A percentile compares a stretch with the other conserved stretches of the same genome.
Conservation (phyloP, 2,329 filamentous ascomycete genomes). For the Botrytis sinoallii region DNA sequence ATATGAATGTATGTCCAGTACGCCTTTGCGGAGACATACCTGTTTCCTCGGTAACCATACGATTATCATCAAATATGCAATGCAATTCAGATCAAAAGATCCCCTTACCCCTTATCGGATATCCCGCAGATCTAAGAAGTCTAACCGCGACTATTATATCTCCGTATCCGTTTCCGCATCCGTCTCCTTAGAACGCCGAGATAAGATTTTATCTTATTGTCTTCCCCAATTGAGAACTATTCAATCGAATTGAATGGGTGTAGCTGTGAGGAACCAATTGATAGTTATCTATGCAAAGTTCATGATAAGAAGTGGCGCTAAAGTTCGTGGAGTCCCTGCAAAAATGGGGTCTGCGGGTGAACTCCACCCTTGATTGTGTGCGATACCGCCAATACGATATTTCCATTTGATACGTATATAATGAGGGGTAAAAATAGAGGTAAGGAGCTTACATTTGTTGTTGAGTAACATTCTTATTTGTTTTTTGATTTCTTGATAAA, state of each 20-base stretch:
- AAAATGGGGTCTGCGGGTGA: neutral
- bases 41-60: neutral
- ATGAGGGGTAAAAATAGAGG: neutral
- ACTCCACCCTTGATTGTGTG: neutral
- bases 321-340: neutral
- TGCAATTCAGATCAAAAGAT: neutral
- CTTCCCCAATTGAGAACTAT: neutral
- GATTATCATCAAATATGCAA: neutral
- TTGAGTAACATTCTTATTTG: neutral
- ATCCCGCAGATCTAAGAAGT: neutral
- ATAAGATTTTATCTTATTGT: neutral
- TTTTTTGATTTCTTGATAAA: neutral
- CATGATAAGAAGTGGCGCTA: neutral
- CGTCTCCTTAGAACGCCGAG: neutral
- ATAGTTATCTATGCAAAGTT: neutral
- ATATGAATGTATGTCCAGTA: neutral
- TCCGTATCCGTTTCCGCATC: neutral
- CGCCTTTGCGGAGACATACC: neutral
- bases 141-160: neutral
- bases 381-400: neutral
- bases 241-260: neutral
- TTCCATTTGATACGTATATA: neutral
- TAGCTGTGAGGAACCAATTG: neutral
- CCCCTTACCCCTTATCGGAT: neutral
- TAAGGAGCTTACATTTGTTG: neutral